Conservation (phyloP, 495 filamentous ascomycete genomes). For the Lasiosphaeria hispida region DNA sequence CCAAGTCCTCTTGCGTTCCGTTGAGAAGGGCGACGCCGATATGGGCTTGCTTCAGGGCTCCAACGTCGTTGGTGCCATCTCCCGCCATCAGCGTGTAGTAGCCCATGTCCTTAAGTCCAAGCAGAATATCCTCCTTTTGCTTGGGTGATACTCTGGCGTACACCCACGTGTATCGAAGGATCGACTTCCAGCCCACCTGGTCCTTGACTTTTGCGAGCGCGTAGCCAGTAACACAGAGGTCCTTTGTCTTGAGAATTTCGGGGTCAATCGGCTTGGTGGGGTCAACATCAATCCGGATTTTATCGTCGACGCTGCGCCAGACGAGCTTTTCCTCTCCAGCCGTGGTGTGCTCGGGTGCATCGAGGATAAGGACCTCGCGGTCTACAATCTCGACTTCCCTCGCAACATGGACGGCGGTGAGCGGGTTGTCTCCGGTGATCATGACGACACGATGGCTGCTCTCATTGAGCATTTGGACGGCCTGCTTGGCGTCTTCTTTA, state of each 20-base stretch:
- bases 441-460: slow-evolving; percentile 98
- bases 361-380: slow-evolving; percentile 88
- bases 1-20: slow-evolving; percentile 85
- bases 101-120: slow-evolving; percentile 90
- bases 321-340: slow-evolving; percentile 75
- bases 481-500: slow-evolving; percentile 92
- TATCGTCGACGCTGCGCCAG: slow-evolving; percentile 95
- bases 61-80: slow-evolving; percentile 98
- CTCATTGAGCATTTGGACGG: slow-evolving; percentile 96
- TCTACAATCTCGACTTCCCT: slow-evolving; percentile 97
- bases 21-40: slow-evolving; percentile 96
- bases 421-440: slow-evolving; percentile 98
- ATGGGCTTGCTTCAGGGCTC: slow-evolving; percentile 96
- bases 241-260: slow-evolving; percentile 79
- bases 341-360: slow-evolving; percentile 85
- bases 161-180: slow-evolving; percentile 91
- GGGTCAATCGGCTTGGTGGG: slow-evolving; percentile 75
- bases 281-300: slow-evolving; percentile 81
- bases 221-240: slow-evolving; percentile 95
- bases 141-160: slow-evolving; percentile 97
- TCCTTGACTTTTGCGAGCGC: slow-evolving; percentile 86
- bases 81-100: slow-evolving; percentile 99
- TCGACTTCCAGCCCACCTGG: slow-evolving; percentile 64
- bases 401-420: slow-evolving; percentile 95
- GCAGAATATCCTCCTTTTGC: slow-evolving; percentile 97